A percentile compares a stretch with the other conserved stretches of the same genome.
These are phyloP conservation scores for Colletotrichum ledebouriae DNA, from an alignment of 2,329 filamentous ascomycete genomes.

Conservation along the genomic window DNA sequence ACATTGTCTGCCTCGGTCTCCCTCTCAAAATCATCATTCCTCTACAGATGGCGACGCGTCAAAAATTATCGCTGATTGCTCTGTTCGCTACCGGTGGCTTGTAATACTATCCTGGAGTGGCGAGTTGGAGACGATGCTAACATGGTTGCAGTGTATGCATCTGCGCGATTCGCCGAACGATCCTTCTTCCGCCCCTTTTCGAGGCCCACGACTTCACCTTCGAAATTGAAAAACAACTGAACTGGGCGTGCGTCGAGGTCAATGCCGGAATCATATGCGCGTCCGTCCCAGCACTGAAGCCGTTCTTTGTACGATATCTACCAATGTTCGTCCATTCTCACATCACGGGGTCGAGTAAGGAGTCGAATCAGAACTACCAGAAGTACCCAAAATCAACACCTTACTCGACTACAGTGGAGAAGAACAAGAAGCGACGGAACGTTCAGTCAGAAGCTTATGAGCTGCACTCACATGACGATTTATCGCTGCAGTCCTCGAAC, in stretches of 20 bases:
- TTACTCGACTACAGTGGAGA: slow-evolving; percentile 31
- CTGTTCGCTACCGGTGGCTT: slow-evolving; percentile 38
- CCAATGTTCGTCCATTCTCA: slow-evolving; percentile 38
- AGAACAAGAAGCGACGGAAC: slow-evolving; percentile 40
- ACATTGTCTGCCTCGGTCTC: slow-evolving; percentile 36
- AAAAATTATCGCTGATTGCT: slow-evolving; percentile 36
- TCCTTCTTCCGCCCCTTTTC: slow-evolving; percentile 47
- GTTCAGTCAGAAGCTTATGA: slow-evolving; percentile 41
- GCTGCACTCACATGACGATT: slow-evolving; percentile 34
- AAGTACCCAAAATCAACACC: slow-evolving; percentile 22
- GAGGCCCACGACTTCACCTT: slow-evolving; percentile 47
- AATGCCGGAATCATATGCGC: slow-evolving; percentile 42
- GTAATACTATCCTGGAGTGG: background rate
- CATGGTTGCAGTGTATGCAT: slow-evolving; percentile 46
- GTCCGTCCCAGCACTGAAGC: slow-evolving; percentile 43
- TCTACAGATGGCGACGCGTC: slow-evolving; percentile 36
- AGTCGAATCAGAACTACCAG: slow-evolving; percentile 14
- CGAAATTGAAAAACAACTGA: slow-evolving; percentile 48
- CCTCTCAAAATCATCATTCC: slow-evolving; percentile 39
- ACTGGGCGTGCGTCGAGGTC: slow-evolving; percentile 46
- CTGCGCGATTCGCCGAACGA: slow-evolving; percentile 50
- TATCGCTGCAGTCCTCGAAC: slow-evolving; percentile 19
- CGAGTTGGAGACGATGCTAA: background rate
- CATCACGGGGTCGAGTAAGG: slow-evolving; percentile 9
- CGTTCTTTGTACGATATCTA: slow-evolving; percentile 43